Percentiles rank a stretch among this genome's conserved stretches.
These are phyloP conservation scores for Pharus latifolius DNA, from an alignment of 176 grass and related monocot genomes.

Conservation along the genomic window DNA sequence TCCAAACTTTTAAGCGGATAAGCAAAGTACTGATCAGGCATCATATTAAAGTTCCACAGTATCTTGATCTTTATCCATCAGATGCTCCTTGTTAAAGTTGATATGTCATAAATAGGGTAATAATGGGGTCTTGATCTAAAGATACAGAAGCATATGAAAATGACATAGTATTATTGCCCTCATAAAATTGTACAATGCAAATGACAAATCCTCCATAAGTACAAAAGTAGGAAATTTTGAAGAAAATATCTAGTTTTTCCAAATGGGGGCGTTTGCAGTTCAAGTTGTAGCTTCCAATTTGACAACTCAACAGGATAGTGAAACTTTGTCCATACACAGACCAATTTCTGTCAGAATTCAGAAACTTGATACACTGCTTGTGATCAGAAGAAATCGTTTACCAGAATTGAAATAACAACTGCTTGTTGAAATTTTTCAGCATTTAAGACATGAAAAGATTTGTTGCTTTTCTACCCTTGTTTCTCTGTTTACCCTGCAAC, in stretches of 20 bases:
- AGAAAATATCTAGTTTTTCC: not conserved
- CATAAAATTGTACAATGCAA: not conserved
- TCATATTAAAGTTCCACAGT: not conserved
- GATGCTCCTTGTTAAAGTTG: not conserved
- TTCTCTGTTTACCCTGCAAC: too few relatives aligned
- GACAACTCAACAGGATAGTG: not conserved
- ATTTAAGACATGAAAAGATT: too few relatives aligned
- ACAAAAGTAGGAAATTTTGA: not conserved
- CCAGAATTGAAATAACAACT: not conserved
- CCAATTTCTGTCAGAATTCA: not conserved
- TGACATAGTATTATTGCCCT: too few relatives aligned
- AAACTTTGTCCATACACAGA: not conserved
- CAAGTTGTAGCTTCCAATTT: not conserved
- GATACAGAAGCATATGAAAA: not conserved
- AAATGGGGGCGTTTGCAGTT: not conserved
- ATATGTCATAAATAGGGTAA: not conserved
- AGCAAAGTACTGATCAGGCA: not conserved
- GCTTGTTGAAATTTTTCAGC: too few relatives aligned
- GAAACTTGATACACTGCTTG: conserved; percentile 4
- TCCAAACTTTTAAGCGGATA: not conserved
- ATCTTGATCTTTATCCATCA: not conserved
- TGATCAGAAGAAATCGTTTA: not conserved
- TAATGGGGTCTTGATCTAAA: not conserved
- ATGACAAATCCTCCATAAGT: not conserved
- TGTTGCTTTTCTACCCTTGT: too few relatives aligned